These are phyloP conservation scores for Naganishia onofrii DNA, from an alignment of 768 basidiomycete species.

Conservation along the genomic window DNA sequence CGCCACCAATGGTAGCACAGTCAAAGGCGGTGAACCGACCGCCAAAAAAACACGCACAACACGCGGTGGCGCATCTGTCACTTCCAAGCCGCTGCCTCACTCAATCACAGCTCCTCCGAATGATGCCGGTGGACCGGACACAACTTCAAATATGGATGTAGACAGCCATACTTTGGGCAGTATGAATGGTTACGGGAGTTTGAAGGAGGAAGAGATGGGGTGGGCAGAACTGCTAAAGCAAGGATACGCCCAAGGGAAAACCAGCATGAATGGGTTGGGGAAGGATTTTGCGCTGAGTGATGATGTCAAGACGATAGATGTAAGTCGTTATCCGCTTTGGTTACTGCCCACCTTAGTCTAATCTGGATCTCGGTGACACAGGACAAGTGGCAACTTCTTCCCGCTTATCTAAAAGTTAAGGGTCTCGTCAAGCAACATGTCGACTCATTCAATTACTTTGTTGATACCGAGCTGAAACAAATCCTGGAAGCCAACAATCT, in stretches of 20 bases:
- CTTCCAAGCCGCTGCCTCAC: background rate
- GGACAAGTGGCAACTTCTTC: conserved; percentile 98
- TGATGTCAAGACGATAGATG: conserved; percentile 86
- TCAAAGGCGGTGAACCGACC: background rate
- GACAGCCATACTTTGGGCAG: conserved; percentile 7
- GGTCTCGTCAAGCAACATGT: conserved; percentile 99
- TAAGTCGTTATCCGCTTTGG: conserved; percentile 53
- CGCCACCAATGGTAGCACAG: background rate
- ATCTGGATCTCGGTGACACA: conserved; percentile 47
- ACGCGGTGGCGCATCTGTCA: conserved; percentile 3
- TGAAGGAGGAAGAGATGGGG: conserved; percentile 48
- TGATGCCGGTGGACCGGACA: background rate
- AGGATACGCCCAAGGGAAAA: conserved; percentile 36
- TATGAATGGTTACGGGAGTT: conserved; percentile 34
- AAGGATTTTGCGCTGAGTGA: conserved; percentile 68
- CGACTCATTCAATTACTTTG: conserved; percentile 98
- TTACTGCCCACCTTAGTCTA: background rate
- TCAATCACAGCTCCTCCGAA: background rate
- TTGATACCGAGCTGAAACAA: conserved; percentile 93
- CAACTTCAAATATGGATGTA: background rate
- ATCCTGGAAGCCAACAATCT: conserved; percentile 57
- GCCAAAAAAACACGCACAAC: conserved; percentile 11
- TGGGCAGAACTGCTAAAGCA: conserved; percentile 49
- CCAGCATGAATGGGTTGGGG: conserved; percentile 55
- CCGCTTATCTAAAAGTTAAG: conserved; percentile 94